phyloP scores from a whole-genome alignment of 2,329 filamentous ascomycete species.

The Cladosporium sp. region DNA sequence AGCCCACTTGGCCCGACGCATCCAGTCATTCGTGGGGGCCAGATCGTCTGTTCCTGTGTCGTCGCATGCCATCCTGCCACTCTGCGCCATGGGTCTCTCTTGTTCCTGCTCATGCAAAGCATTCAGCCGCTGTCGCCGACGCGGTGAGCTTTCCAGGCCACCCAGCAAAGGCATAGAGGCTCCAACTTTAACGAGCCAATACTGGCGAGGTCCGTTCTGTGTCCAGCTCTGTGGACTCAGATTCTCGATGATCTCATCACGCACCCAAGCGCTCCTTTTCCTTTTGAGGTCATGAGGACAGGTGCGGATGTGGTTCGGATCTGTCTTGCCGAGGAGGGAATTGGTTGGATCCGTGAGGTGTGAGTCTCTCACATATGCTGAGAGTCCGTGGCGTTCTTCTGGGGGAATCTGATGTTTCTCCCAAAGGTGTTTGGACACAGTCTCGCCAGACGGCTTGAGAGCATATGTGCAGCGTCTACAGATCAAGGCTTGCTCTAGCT shows the following conservation, averaged over 20 bases:
- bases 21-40: conserved; percentile 16
- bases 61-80: not conserved
- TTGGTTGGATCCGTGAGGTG: conserved; percentile 5
- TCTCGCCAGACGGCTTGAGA: conserved; percentile 16
- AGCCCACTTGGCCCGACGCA: conserved; percentile 19
- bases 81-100: not conserved
- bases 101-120: conserved; percentile 17
- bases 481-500: conserved; percentile 2
- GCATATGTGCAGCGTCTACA: conserved; percentile 16
- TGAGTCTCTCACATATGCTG: not conserved
- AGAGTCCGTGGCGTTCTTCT: conserved; percentile 1
- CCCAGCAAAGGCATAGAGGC: not conserved
- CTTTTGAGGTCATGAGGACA: conserved; percentile 8
- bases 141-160: conserved; percentile 11
- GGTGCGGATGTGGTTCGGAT: conserved; percentile 10
- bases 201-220: conserved; percentile 13
- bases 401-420: conserved; percentile 13
- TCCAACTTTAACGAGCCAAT: conserved; percentile 9
- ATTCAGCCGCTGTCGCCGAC: conserved; percentile 4
- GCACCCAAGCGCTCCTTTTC: conserved; percentile 1
- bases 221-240: conserved; percentile 19
- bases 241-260: conserved; percentile 10
- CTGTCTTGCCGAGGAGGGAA: conserved; percentile 5
- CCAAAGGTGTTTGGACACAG: conserved; percentile 17
- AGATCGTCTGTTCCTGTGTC: conserved; percentile 19